These are phyloP conservation scores for Diaporthe vaccinii DNA, from an alignment of 2,329 filamentous ascomycete genomes.

Conservation along the genomic window DNA sequence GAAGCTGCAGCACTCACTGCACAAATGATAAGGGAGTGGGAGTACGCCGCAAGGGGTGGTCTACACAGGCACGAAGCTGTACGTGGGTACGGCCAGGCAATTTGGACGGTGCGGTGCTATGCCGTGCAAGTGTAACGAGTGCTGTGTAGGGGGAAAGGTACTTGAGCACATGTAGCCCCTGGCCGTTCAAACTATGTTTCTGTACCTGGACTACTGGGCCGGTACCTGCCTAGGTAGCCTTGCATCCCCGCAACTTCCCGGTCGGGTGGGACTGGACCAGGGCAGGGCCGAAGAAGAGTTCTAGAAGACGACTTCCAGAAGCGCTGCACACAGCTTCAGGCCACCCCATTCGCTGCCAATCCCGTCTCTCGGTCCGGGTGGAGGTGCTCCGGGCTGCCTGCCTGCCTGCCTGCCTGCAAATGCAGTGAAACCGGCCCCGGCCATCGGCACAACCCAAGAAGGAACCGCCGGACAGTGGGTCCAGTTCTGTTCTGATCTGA, in stretches of 20 bases:
- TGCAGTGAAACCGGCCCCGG: constrained; percentile 6
- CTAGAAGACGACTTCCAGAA: constrained; percentile 39
- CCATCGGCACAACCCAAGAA: constrained; percentile 18
- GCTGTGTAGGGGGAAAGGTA: neutral
- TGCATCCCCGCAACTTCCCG: constrained; percentile 7
- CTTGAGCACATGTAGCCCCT: neutral
- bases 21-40: neutral
- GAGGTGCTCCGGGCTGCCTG: neutral
- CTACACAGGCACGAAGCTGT: no score
- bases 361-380: neutral
- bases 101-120: neutral
- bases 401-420: constrained; percentile 1
- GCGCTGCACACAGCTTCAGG: constrained; percentile 4
- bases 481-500: neutral
- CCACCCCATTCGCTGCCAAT: neutral
- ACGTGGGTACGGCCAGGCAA: no score
- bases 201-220: neutral
- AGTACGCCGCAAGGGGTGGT: neutral
- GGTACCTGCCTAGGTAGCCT: neutral
- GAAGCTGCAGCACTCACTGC: neutral
- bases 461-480: neutral
- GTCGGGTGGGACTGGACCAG: neutral
- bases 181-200: neutral
- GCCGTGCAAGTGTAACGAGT: neutral
- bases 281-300: constrained; percentile 19